A percentile compares a stretch with the other conserved stretches of the same genome.
Evolutionary conservation across 495 filamentous ascomycete species (phyloP).

Genomic region (Hyaloscypha hepaticicola): DNA sequence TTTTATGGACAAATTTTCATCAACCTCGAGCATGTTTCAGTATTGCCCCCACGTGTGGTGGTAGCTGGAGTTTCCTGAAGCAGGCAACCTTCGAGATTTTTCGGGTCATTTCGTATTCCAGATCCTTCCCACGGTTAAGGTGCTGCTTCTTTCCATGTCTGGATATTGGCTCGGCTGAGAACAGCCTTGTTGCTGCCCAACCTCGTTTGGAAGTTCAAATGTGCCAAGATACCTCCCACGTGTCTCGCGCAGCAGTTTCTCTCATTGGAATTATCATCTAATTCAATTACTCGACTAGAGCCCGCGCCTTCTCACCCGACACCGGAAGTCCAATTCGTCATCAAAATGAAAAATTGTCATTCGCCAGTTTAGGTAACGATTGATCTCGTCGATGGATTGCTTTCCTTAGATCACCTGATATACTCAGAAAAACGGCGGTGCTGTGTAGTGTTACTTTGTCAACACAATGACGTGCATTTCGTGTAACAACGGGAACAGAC

Average conservation of each 20-base stretch:
- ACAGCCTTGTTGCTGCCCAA: slow-evolving; percentile 24
- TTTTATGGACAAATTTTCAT: slow-evolving; percentile 2
- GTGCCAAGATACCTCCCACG: neutral
- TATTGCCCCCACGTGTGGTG: neutral
- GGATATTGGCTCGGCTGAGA: neutral
- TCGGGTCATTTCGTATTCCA: neutral
- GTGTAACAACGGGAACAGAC: neutral
- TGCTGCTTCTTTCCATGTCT: neutral
- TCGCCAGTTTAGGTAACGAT: neutral
- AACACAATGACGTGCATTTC: neutral
- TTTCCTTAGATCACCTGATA: neutral
- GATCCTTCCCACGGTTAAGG: neutral
- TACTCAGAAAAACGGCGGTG: neutral
- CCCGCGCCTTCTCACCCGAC: neutral
- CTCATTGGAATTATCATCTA: neutral
- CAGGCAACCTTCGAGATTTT: slow-evolving; percentile 1
- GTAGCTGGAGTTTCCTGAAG: slow-evolving; percentile 3
- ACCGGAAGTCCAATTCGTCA: slow-evolving; percentile 4
- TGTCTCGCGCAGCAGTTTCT: neutral
- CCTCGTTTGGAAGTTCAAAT: slow-evolving; percentile 1
- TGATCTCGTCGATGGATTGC: neutral
- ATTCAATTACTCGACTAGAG: neutral
- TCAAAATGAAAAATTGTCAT: neutral
- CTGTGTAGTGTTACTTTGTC: neutral
- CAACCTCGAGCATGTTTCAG: neutral